Conservation (phyloP, 2,329 filamentous ascomycete genomes). For the Ophioceras dolichostomum region DNA sequence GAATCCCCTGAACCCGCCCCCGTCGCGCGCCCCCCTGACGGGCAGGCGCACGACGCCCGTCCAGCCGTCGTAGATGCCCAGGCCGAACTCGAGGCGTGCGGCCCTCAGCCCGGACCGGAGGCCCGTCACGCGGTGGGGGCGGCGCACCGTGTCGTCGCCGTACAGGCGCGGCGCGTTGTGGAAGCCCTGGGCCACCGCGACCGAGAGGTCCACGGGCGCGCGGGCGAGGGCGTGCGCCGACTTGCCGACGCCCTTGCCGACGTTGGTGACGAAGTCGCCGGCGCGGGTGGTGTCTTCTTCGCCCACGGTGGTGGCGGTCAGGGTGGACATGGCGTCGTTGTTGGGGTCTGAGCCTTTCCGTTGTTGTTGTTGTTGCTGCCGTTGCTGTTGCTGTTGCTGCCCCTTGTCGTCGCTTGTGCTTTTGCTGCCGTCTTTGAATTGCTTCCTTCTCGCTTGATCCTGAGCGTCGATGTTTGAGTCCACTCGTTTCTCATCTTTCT, state of each 20-base stretch:
- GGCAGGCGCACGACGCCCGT: conserved; percentile 51
- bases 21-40: conserved; percentile 40
- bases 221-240: conserved; percentile 37
- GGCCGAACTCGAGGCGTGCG: conserved; percentile 47
- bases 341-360: not conserved
- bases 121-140: conserved; percentile 50
- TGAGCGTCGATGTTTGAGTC: not conserved
- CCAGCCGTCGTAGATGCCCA: conserved; percentile 53
- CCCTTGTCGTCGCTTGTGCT: not conserved
- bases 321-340: conserved; percentile 6
- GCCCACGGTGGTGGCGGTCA: conserved; percentile 12
- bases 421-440: too few species aligned
- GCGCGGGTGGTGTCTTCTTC: conserved; percentile 18
- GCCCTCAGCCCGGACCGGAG: conserved; percentile 51
- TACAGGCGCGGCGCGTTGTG: conserved; percentile 61
- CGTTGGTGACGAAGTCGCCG: conserved; percentile 33
- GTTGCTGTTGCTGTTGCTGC: not conserved
- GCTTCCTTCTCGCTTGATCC: too few species aligned
- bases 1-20: conserved; percentile 29
- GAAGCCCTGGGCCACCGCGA: conserved; percentile 55
- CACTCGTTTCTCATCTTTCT: not conserved
- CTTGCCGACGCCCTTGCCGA: conserved; percentile 37
- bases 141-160: conserved; percentile 56
- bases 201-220: conserved; percentile 47
- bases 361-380: conserved; percentile 4